Percentiles rank a stretch among this genome's conserved stretches.
phyloP scores from a whole-genome alignment of 257 asterid genomes.

The Misopates orontium region DNA sequence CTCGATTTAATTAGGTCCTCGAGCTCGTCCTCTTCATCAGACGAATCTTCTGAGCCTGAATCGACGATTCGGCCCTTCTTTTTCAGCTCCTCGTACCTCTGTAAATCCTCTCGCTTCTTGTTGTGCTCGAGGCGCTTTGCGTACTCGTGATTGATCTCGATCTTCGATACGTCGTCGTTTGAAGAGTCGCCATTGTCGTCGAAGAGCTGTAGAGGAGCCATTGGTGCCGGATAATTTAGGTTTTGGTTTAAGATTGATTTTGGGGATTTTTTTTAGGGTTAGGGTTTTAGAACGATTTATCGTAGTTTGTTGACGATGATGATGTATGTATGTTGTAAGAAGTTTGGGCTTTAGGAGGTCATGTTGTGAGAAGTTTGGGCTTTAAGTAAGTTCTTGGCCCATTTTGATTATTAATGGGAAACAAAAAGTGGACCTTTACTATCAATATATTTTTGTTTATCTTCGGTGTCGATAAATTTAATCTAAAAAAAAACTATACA shows the following conservation, averaged over 20 bases:
- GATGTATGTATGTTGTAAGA: too few species aligned
- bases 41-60: constrained; percentile 47
- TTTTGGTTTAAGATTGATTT: constrained; percentile 17
- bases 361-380: not conserved
- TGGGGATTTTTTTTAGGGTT: constrained; percentile 24
- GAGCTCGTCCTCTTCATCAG: constrained; percentile 36
- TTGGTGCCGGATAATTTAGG: constrained; percentile 21
- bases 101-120: constrained; percentile 83
- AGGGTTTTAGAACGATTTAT: constrained; percentile 23
- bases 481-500: too few species aligned
- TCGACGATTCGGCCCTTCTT: constrained; percentile 58
- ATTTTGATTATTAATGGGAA: too few species aligned
- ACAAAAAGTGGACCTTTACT: too few species aligned
- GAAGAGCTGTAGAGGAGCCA: constrained; percentile 49
- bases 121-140: constrained; percentile 75
- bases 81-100: constrained; percentile 55
- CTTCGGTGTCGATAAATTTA: too few species aligned
- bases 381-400: too few species aligned
- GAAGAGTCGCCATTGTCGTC: constrained; percentile 39
- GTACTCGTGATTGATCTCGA: constrained; percentile 62
- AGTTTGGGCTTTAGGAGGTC: not conserved
- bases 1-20: constrained; percentile 29
- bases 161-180: constrained; percentile 45
- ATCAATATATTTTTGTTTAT: too few species aligned
- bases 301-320: too few species aligned